Conservation (phyloP, 345 rosid genomes). For the Streptanthus diversifolius region DNA sequence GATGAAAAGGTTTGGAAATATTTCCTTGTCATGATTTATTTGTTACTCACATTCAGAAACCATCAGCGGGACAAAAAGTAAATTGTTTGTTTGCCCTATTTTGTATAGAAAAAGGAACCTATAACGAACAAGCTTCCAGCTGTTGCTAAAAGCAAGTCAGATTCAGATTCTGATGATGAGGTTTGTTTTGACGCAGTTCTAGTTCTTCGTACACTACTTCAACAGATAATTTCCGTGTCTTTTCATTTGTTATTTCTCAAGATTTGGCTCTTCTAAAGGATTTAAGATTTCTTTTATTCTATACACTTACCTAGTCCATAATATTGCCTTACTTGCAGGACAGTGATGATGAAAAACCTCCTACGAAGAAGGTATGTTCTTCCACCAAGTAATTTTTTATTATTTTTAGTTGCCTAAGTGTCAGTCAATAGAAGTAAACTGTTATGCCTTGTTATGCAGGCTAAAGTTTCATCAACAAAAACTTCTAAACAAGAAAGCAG, state of each 20-base stretch:
- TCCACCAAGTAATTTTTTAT: not conserved
- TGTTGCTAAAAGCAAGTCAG: not conserved
- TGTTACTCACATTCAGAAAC: not conserved
- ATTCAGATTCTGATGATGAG: slow-evolving; percentile 20
- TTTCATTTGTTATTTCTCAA: not conserved
- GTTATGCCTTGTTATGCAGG: slow-evolving; percentile 11
- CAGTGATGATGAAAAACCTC: slow-evolving; percentile 32
- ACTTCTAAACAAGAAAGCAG: slow-evolving; percentile 41
- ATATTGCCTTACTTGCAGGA: slow-evolving; percentile 12
- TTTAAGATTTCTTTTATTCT: not conserved
- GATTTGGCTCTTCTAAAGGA: no score
- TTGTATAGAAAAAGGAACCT: not conserved
- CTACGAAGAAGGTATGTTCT: slow-evolving; percentile 32
- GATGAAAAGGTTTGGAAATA: slow-evolving; percentile 6
- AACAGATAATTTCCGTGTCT: not conserved
- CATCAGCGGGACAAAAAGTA: not conserved
- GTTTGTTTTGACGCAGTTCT: slow-evolving; percentile 18
- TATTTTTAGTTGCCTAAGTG: not conserved
- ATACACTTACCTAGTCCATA: not conserved
- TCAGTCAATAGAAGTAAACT: not conserved
- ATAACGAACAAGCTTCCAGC: not conserved
- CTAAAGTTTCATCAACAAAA: slow-evolving; percentile 26
- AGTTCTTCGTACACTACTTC: not conserved
- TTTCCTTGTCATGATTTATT: not conserved
- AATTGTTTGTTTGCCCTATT: not conserved